These are phyloP conservation scores for Excoecaria cochinchinensis DNA, from an alignment of 345 rosid species.

Conservation along the genomic window DNA sequence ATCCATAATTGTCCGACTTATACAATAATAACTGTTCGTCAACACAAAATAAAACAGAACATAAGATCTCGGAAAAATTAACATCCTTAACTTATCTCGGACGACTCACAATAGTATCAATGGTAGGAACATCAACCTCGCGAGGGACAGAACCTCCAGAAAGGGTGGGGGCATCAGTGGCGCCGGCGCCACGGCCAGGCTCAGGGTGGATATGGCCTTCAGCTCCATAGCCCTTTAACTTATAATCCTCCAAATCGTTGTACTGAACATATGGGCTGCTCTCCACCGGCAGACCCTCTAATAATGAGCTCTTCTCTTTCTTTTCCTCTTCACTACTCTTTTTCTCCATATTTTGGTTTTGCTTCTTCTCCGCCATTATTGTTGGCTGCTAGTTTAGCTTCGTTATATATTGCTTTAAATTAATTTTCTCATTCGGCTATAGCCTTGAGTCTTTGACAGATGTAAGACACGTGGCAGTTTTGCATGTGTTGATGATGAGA, in stretches of 20 bases:
- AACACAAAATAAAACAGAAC: too few relatives aligned
- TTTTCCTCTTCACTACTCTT: slow-evolving; percentile 2
- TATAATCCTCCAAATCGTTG: slow-evolving; percentile 49
- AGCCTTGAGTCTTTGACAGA: too few relatives aligned
- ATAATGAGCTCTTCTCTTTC: background rate
- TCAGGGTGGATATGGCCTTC: slow-evolving; percentile 56
- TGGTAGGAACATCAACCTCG: slow-evolving; percentile 15
- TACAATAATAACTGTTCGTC: too few relatives aligned
- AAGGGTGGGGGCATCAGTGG: slow-evolving; percentile 73
- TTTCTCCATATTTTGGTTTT: slow-evolving; percentile 10
- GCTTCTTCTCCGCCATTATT: background rate
- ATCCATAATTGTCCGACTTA: too few relatives aligned
- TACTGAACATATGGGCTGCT: slow-evolving; percentile 40
- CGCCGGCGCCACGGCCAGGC: slow-evolving; percentile 55
- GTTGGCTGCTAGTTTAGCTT: too few relatives aligned
- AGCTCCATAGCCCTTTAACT: slow-evolving; percentile 52
- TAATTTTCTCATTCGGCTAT: too few relatives aligned
- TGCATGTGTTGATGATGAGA: too few relatives aligned
- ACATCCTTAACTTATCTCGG: background rate
- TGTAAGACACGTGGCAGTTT: too few relatives aligned
- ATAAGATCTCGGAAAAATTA: too few relatives aligned
- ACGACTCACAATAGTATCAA: slow-evolving; percentile 21
- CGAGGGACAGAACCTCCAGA: slow-evolving; percentile 39
- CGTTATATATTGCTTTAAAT: too few relatives aligned
- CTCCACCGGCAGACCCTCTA: slow-evolving; percentile 34